Conservation (phyloP, 495 filamentous ascomycete genomes). For the Podospora fimiseda region DNA sequence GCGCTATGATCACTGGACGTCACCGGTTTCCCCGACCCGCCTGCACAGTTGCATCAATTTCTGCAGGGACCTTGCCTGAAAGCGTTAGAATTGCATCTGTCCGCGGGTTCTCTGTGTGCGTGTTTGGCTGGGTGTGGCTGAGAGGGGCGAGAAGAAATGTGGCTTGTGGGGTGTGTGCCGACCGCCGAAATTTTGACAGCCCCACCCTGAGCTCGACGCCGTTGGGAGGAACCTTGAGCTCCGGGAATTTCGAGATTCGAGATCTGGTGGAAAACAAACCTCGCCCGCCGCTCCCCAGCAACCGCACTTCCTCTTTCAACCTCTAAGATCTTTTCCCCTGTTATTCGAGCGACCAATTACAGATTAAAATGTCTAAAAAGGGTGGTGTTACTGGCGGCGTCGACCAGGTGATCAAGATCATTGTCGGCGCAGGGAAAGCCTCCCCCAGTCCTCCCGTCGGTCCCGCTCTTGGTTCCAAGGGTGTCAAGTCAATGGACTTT, state of each 20-base stretch:
- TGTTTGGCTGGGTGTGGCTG: background rate
- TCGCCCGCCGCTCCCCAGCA: too few species aligned
- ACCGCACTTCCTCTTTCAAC: too few species aligned
- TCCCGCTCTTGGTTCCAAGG: slow-evolving; percentile 93
- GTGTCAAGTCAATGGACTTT: slow-evolving; percentile 99
- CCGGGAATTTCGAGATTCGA: background rate
- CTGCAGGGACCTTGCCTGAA: background rate
- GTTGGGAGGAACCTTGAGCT: background rate
- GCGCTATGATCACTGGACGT: slow-evolving; percentile 10
- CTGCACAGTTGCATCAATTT: background rate
- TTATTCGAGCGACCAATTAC: background rate
- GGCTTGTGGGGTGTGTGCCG: slow-evolving; percentile 9
- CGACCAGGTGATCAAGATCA: slow-evolving; percentile 93
- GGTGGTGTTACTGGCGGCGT: slow-evolving; percentile 46
- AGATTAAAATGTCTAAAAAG: slow-evolving; percentile 68
- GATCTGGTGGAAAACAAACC: too few species aligned
- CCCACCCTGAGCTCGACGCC: background rate
- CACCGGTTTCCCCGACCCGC: slow-evolving; percentile 8
- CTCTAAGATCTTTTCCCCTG: too few species aligned
- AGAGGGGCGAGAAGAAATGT: background rate
- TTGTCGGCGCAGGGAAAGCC: slow-evolving; percentile 96
- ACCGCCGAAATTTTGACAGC: background rate
- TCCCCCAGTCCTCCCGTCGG: slow-evolving; percentile 95
- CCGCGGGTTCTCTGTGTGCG: background rate
- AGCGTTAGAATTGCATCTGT: background rate